Evolutionary conservation across 805 yeast genomes (phyloP), one percentile per base, ranked within the genome.

Genomic region (Wickerhamiella lipophila): DNA sequence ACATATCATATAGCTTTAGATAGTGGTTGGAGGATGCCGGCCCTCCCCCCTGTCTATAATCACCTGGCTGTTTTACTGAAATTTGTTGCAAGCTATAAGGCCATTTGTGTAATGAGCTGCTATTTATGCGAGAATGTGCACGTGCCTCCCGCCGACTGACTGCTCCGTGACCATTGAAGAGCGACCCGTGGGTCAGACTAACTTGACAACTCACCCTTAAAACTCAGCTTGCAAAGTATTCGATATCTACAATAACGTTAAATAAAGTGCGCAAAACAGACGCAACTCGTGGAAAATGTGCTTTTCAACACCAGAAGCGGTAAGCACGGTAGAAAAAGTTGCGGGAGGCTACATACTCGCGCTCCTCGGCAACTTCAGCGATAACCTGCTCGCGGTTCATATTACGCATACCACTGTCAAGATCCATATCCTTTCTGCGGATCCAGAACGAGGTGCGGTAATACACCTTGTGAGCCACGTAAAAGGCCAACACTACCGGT

Each of bases 381-480:
- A 65, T 72, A 51, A 76, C 63, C 44, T 68, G 58, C 34, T 78
- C 81, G 53, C 73, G 56, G 60, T 79, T 81, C 26, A 71, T 59
- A 39, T 73, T 75, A 56, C 79, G 74, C 66, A 81, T 71, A 47
- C 85, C 84, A 23, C 78, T 69, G 54, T 76, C 79, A 35, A 79
- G 69, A 57, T 79, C 84, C 59, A 79, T 69, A 40, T 76, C 78
- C 22, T 61, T 58, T 25, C 74, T 70, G 19, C 62, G 67, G 51
- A 76, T 64, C 58, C 65, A 71, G 61, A 61, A 66, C 6, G 27
- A 16, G 6, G 43, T 46, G 46, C 66, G 64, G 30, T 64, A 63
- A 60, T 68, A 75, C 21, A 74, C 29, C 67, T 77, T 78, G 64
- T 75, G 79, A 18, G 67, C 70, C 27, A 75, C 16, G 61, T 74